Evolutionary conservation across 1,284 basidiomycete genomes (phyloP), one percentile per base, ranked within the genome.

Genomic region (Rhodotorula sp.): DNA sequence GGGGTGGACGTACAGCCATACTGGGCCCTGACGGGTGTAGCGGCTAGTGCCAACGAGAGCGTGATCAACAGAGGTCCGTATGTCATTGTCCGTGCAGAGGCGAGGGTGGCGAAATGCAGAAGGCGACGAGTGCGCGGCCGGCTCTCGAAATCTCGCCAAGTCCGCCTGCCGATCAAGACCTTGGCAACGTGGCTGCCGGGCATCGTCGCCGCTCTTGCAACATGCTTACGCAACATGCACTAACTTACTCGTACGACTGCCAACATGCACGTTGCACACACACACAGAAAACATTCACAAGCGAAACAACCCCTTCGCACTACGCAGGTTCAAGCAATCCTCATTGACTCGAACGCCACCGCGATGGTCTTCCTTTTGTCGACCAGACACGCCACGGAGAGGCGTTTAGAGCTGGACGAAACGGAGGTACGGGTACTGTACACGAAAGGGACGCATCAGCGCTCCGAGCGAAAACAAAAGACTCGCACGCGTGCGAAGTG

Each of bases 381-480:
- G 50, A 5, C 18, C 19, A 23, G 50, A 10, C 10, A 19, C 7
- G 48, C 48, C 8, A 16, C 21, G 48, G 48, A 21, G 18, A 49
- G 16, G 48, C 63, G 48, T 56, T 69, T 59, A 74, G 54, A 74
- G 68, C 28, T 62, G 68, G 28, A 72, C 70, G 61, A 76, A 73
- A 64, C 68, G 72, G 55, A 71, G 64, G 66, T 66, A 64, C 26
- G 60, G 60, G 52, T 63, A 54, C 26, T 28, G 45, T 19, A 26
- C 50, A 60, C 45, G 43, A 12, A 7, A 2, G 7, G 66, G 79
- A 79, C 58, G 79, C 66, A 10, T 48, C 23, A 52, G 50, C 3
- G 52, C 52, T 54, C n/a, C 52, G 52, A 54, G 12, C 45, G 18
- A n/a, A 16, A 5, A 16, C 16, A 8, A 23, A n/a, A 23, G 45